These are phyloP conservation scores for Trichoderma erinaceum DNA, from an alignment of 495 filamentous ascomycete species.

Conservation along the genomic window DNA sequence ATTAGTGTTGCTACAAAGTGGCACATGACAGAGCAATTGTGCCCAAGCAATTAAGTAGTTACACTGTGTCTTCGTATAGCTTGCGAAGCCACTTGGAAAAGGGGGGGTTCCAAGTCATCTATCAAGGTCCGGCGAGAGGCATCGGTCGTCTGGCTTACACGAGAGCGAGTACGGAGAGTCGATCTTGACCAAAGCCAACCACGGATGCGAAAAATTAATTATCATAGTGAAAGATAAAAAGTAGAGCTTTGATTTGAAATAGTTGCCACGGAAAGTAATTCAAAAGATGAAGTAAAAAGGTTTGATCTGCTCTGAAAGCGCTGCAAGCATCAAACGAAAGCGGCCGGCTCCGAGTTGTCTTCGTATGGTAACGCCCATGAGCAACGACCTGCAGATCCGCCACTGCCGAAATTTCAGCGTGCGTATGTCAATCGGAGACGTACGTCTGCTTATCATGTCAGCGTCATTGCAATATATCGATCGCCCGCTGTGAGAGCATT, in stretches of 20 bases:
- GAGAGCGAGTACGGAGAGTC: not conserved
- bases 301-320: not conserved
- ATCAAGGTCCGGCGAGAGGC: not conserved
- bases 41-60: not conserved
- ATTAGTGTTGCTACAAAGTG: not conserved
- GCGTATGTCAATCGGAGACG: not conserved
- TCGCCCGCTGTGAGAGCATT: constrained; percentile 2
- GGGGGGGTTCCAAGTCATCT: not conserved
- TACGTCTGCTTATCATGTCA: not conserved
- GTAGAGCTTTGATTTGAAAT: not conserved
- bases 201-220: not conserved
- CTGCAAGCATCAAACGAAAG: constrained; percentile 2
- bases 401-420: not conserved
- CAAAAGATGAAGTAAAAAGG: not conserved
- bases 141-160: not conserved
- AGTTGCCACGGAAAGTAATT: not conserved
- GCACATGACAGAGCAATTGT: not conserved
- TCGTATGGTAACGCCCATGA: not conserved
- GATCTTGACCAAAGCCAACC: not conserved
- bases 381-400: not conserved
- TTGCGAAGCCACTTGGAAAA: not conserved
- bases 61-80: not conserved
- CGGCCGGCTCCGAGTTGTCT: not conserved
- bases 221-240: not conserved
- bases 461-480: constrained; percentile 10